phyloP scores from a whole-genome alignment of 2,329 filamentous ascomycete species.

The Fusarium sp. region DNA sequence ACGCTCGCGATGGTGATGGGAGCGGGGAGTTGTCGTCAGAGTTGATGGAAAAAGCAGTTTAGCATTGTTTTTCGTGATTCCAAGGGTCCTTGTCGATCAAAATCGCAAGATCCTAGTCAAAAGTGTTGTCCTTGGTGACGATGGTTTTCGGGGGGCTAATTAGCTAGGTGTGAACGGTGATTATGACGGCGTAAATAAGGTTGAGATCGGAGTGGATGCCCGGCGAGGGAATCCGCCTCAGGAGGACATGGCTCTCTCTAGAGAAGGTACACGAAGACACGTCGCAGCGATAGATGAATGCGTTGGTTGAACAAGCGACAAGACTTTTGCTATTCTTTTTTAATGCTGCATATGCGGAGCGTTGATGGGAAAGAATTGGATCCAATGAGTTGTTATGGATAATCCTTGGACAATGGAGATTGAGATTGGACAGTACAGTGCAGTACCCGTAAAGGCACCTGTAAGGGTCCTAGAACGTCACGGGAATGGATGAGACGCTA shows the following conservation, averaged over 20 bases:
- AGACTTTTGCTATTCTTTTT: slow-evolving; percentile 14
- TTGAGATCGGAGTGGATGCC: slow-evolving; percentile 35
- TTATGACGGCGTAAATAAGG: slow-evolving; percentile 19
- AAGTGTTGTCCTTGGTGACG: slow-evolving; percentile 41
- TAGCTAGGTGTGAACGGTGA: slow-evolving; percentile 10
- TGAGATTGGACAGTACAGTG: not conserved
- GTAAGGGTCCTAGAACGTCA: slow-evolving; percentile 35
- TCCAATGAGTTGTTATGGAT: slow-evolving; percentile 4
- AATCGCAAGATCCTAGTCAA: slow-evolving; percentile 29
- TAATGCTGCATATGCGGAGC: slow-evolving; percentile 36
- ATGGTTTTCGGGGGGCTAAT: slow-evolving; percentile 23
- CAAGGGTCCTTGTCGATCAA: slow-evolving; percentile 38
- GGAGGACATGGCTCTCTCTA: slow-evolving; percentile 35
- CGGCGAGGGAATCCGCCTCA: slow-evolving; percentile 37
- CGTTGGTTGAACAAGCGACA: slow-evolving; percentile 11
- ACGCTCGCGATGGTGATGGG: slow-evolving; percentile 27
- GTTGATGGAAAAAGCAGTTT: slow-evolving; percentile 31
- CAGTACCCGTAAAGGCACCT: not conserved
- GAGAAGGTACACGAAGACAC: slow-evolving; percentile 7
- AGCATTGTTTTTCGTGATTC: slow-evolving; percentile 41
- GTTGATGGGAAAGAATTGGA: slow-evolving; percentile 26
- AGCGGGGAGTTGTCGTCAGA: slow-evolving; percentile 37
- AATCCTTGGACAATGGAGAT: slow-evolving; percentile 12
- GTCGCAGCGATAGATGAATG: slow-evolving; percentile 11
- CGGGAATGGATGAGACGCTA: slow-evolving; percentile 30